A percentile compares a stretch with the other conserved stretches of the same genome.
Evolutionary conservation across 352 stramenopile genomes (phyloP).

Genomic region (Globisporangium solare): DNA sequence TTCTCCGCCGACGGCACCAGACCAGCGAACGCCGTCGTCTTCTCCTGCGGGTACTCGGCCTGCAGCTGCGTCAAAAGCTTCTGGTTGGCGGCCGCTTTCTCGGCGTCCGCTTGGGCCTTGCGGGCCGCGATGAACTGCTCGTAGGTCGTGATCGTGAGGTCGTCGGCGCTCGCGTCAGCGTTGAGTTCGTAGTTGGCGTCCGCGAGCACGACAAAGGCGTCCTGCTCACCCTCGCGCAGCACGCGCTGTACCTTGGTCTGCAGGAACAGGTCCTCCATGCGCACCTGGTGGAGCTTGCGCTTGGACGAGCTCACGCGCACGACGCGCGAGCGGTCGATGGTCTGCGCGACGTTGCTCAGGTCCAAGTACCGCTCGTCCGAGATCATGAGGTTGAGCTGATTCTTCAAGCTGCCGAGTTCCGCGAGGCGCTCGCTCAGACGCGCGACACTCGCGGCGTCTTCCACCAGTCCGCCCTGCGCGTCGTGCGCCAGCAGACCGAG

Average conservation of each 20-base stretch:
- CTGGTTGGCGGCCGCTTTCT: constrained; percentile 24
- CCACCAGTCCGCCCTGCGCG: constrained; percentile 35
- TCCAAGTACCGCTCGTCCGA: constrained; percentile 64
- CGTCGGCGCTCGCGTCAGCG: constrained; percentile 28
- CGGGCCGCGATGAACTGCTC: constrained; percentile 38
- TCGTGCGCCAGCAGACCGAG: constrained; percentile 61
- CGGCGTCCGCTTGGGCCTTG: constrained; percentile 19
- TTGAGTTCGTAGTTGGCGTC: constrained; percentile 23
- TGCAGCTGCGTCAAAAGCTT: constrained; percentile 29
- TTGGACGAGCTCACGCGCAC: constrained; percentile 62
- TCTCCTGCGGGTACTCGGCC: constrained; percentile 2
- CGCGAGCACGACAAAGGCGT: constrained; percentile 51
- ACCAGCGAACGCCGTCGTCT: constrained; percentile 6
- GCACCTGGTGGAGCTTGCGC: constrained; percentile 54
- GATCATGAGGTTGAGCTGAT: constrained; percentile 80
- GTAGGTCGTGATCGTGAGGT: constrained; percentile 49
- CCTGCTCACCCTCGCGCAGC: constrained; percentile 52
- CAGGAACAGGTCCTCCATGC: constrained; percentile 65
- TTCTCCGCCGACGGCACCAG: constrained; percentile 17
- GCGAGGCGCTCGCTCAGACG: constrained; percentile 32
- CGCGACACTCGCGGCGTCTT: constrained; percentile 21
- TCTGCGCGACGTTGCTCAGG: constrained; percentile 43
- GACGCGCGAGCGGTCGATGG: constrained; percentile 59
- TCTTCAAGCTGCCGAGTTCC: constrained; percentile 54
- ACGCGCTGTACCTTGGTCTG: constrained; percentile 61